Percentiles rank a stretch among this genome's conserved stretches.
Conservation (phyloP, 805 yeast species). For the Kazachstania kunashirensis region DNA sequence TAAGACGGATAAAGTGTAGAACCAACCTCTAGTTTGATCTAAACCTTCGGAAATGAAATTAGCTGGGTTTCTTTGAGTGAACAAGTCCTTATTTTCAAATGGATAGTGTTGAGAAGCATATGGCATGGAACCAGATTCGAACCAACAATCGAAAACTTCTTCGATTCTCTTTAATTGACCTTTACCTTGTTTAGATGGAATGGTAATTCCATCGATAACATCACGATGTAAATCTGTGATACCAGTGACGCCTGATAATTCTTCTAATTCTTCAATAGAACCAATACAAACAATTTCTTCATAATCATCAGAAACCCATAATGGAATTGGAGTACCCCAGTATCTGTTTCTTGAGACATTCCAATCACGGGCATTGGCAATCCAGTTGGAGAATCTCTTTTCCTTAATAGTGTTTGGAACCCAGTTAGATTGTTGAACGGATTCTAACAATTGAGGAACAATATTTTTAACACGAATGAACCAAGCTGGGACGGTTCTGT, state of each 20-base stretch:
- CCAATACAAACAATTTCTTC: slow-evolving; percentile 92
- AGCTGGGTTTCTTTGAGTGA: slow-evolving; percentile 79
- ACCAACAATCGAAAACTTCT: slow-evolving; percentile 99
- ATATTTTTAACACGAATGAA: slow-evolving; percentile 82
- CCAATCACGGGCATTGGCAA: slow-evolving; percentile 99
- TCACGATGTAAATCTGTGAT: slow-evolving; percentile 94
- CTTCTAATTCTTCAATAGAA: slow-evolving; percentile 75
- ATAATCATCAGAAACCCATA: slow-evolving; percentile 92
- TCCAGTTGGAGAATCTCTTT: slow-evolving; percentile 96
- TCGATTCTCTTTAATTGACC: slow-evolving; percentile 83
- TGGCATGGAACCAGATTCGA: slow-evolving; percentile 99
- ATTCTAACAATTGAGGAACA: slow-evolving; percentile 80
- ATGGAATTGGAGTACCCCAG: slow-evolving; percentile 99
- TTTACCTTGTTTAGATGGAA: slow-evolving; percentile 85
- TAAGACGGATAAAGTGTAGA: slow-evolving; percentile 88
- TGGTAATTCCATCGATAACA: slow-evolving; percentile 79
- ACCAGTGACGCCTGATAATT: slow-evolving; percentile 70
- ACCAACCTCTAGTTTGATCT: slow-evolving; percentile 99
- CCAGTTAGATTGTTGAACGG: slow-evolving; percentile 86
- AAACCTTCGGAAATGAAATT: slow-evolving; percentile 97
- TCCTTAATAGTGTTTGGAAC: slow-evolving; percentile 86
- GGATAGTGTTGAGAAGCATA: slow-evolving; percentile 96
- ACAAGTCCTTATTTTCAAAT: slow-evolving; percentile 70
- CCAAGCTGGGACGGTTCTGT: slow-evolving; percentile 98
- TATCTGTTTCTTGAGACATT: slow-evolving; percentile 95